phyloP scores from a whole-genome alignment of 2,329 filamentous ascomycete species.

The Curvularia spicifera region DNA sequence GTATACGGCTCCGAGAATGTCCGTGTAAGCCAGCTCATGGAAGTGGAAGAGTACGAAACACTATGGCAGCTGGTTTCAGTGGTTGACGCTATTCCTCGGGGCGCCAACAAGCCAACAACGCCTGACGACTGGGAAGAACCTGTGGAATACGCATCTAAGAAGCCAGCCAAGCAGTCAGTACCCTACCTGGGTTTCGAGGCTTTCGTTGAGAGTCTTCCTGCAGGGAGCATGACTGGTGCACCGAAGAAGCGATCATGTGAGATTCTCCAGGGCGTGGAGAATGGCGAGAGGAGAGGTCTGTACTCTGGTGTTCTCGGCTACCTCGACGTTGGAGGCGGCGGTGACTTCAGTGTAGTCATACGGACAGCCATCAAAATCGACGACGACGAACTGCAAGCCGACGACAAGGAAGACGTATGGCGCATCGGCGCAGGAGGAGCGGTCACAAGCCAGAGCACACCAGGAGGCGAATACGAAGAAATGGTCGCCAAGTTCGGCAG shows the following conservation, averaged over 20 bases:
- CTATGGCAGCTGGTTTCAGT: conserved; percentile 93
- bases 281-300: conserved; percentile 68
- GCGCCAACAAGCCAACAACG: conserved; percentile 32
- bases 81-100: conserved; percentile 67
- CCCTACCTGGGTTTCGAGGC: conserved; percentile 71
- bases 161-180: conserved; percentile 14
- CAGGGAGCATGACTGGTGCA: conserved; percentile 95
- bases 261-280: conserved; percentile 74
- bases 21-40: conserved; percentile 76
- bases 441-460: conserved; percentile 81
- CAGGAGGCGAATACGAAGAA: conserved; percentile 84
- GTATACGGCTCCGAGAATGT: conserved; percentile 79
- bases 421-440: conserved; percentile 88
- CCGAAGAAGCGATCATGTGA: conserved; percentile 93
- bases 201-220: conserved; percentile 78
- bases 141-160: conserved; percentile 26
- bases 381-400: conserved; percentile 8
- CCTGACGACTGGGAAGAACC: conserved; percentile 44
- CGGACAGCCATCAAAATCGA: conserved; percentile 71
- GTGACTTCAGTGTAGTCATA: conserved; percentile 92
- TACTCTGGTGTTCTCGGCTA: conserved; percentile 93
- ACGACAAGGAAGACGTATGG: conserved; percentile 66
- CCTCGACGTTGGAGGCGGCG: conserved; percentile 81
- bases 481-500: conserved; percentile 65
- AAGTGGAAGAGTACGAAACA: conserved; percentile 87